Percentiles rank a stretch among this genome's conserved stretches.
These are phyloP conservation scores for Glycyrrhiza uralensis DNA, from an alignment of 306 rosid species.

Conservation along the genomic window DNA sequence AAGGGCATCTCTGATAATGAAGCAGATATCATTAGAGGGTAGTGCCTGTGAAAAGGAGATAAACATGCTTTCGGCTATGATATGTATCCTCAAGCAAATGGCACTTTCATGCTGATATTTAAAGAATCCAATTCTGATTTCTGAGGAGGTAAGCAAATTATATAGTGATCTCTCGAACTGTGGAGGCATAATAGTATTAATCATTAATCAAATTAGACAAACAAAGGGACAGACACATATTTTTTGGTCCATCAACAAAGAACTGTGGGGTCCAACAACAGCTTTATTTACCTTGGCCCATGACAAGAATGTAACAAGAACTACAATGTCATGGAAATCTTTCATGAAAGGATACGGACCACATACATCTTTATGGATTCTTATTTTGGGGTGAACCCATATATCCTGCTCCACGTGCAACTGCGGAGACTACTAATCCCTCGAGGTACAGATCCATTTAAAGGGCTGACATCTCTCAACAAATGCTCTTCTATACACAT, in stretches of 20 bases:
- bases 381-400: too few species aligned
- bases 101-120: background rate
- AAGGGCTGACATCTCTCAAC: too few species aligned
- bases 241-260: background rate
- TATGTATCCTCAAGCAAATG: background rate
- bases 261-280: background rate
- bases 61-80: background rate
- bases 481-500: too few species aligned
- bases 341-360: background rate
- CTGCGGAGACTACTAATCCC: too few species aligned
- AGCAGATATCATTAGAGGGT: background rate
- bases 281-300: slow-evolving; percentile 10
- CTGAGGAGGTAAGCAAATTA: background rate
- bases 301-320: background rate
- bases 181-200: background rate
- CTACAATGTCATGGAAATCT: background rate
- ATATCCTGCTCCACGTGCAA: too few species aligned
- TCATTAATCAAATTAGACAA: slow-evolving; percentile 3
- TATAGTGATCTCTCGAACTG: background rate
- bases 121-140: background rate
- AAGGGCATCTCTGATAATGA: background rate
- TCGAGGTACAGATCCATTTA: too few species aligned
- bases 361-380: background rate
- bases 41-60: background rate
- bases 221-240: background rate